Base-by-base conservation (phyloP, 2,329 filamentous ascomycete species). In the Aspergillus chevalieri region DNA sequence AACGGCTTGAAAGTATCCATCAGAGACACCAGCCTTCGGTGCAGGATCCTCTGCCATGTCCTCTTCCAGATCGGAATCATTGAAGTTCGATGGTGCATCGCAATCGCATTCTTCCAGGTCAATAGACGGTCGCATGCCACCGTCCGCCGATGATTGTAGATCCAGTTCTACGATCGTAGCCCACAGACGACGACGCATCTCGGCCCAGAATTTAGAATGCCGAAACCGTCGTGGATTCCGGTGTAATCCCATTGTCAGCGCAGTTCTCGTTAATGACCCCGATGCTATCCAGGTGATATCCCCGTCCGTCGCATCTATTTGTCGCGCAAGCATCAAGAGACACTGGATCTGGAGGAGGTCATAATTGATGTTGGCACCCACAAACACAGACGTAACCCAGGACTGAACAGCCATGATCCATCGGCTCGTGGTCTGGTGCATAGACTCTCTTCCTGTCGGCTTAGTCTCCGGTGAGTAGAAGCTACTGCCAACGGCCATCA, bases 371-470 rank as follows among this genome's bases (percentile, higher is more conserved):
- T 61, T 57, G 1, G 61, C 59, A 17, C 64, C 66, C 9, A 65
- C 63, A 48, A 63, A 58, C 1, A 62, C 60, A 33, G 62, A 62
- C 0, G 61, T 59, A 24, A 69, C 55, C 57, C 68, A 69, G 2
- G 61, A 63, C 44, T 69, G 65, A 6, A 68, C 64, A 0, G 63
- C 63, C 46, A 67, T 57, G 14, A 68, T 63, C 66, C 67, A 70
- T 34, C 59, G 70, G n/a, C 75, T 65, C 0, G 81, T 81, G 0
- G 70, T 68, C 5, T 65, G 46, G 6, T 79, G 74, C 22, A 80
- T 53, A 0, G 74, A 76, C 52, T 51, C 51, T n/a, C 41, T 61
- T 51, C 45, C 59, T 50, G 47, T 63, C 38, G 50, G 56, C 47
- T 44, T 53, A 15, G 39, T 58, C 47, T 45, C 53, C 34, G 46